Percentiles rank a stretch among this genome's conserved stretches.
These are phyloP conservation scores for Rosa lucieae DNA, from an alignment of 306 rosid species.

Conservation along the genomic window DNA sequence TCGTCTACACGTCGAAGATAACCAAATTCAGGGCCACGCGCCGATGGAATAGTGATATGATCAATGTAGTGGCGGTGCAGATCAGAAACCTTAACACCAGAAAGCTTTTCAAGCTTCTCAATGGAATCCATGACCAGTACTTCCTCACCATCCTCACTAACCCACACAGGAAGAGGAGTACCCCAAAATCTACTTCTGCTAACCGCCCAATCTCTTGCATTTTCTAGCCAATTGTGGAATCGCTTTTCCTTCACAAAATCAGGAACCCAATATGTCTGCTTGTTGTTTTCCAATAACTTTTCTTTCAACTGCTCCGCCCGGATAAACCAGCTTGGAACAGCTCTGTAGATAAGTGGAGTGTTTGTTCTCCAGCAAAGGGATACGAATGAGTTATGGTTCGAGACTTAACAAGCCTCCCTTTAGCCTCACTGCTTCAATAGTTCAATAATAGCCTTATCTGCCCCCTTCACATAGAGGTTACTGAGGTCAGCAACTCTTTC, in stretches of 20 bases:
- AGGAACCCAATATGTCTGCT: constrained; percentile 90
- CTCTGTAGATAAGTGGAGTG: constrained; percentile 94
- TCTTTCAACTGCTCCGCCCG: constrained; percentile 80
- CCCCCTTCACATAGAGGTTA: constrained; percentile 78
- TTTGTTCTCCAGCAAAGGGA: constrained; percentile 91
- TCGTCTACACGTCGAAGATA: constrained; percentile 83
- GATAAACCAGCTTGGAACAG: constrained; percentile 98
- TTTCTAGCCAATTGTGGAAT: constrained; percentile 97
- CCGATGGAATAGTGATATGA: constrained; percentile 72
- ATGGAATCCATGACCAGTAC: constrained; percentile 72
- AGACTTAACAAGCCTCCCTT: constrained; percentile 75
- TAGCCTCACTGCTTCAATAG: constrained; percentile 82
- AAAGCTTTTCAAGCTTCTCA: constrained; percentile 78
- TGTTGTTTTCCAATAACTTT: constrained; percentile 75
- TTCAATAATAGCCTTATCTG: constrained; percentile 78
- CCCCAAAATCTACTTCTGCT: constrained; percentile 99
- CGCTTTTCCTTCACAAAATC: constrained; percentile 92
- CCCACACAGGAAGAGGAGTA: constrained; percentile 93
- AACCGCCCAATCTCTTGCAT: constrained; percentile 98
- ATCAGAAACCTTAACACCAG: constrained; percentile 84
- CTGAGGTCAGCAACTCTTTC: constrained; percentile 66
- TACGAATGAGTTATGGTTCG: constrained; percentile 83
- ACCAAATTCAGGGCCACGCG: constrained; percentile 66
- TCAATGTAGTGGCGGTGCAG: constrained; percentile 93
- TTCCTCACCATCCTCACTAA: constrained; percentile 87